Percentiles rank a stretch among this genome's conserved stretches.
Conservation (phyloP, 2,329 filamentous ascomycete species). For the Trichoderma sp. region DNA sequence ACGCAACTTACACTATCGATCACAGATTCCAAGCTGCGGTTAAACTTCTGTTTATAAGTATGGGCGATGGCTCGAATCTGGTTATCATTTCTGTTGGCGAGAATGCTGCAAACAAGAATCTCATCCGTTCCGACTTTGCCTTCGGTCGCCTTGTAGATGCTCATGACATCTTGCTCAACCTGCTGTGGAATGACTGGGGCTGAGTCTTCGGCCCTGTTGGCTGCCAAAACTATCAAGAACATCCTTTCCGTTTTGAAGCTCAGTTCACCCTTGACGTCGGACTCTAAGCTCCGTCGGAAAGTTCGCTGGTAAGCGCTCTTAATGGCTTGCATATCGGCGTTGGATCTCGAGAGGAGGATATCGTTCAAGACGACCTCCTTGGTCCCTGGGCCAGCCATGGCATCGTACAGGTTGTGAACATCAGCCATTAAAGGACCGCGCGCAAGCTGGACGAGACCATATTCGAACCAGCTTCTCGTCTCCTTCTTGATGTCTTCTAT, state of each 20-base stretch:
- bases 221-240: slow-evolving; percentile 80
- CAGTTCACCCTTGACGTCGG: slow-evolving; percentile 75
- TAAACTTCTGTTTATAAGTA: slow-evolving; percentile 74
- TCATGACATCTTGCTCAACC: slow-evolving; percentile 74
- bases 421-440: slow-evolving; percentile 81
- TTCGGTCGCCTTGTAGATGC: slow-evolving; percentile 77
- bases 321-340: slow-evolving; percentile 87
- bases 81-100: slow-evolving; percentile 75
- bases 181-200: slow-evolving; percentile 72
- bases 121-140: slow-evolving; percentile 74
- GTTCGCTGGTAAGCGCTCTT: slow-evolving; percentile 74
- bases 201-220: slow-evolving; percentile 75
- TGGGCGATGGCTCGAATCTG: slow-evolving; percentile 83
- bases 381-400: slow-evolving; percentile 79
- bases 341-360: slow-evolving; percentile 77
- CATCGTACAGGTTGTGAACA: slow-evolving; percentile 68
- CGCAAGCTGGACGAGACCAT: slow-evolving; percentile 73
- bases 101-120: slow-evolving; percentile 75
- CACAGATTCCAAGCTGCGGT: slow-evolving; percentile 69
- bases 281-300: slow-evolving; percentile 68
- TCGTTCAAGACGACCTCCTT: slow-evolving; percentile 88
- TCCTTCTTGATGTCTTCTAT: slow-evolving; percentile 78
- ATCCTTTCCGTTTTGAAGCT: slow-evolving; percentile 84
- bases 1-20: slow-evolving; percentile 64
- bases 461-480: slow-evolving; percentile 73